Base-by-base conservation (phyloP, 2,329 filamentous ascomycete species). In the Arthroderma uncinatum region DNA sequence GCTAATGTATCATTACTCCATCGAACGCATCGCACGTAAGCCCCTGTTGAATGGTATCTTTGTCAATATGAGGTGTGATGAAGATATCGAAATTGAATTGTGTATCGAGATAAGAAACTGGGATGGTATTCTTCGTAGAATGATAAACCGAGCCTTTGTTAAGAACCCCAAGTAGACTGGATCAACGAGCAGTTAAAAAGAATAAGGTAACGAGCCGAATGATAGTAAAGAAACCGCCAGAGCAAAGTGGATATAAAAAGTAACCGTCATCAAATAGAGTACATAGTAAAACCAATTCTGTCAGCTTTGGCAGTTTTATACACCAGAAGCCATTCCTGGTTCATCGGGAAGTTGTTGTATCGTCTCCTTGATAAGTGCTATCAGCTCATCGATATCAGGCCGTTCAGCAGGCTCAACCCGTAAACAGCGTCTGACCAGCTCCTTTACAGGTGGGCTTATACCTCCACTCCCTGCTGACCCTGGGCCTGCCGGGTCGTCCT, bases 361-460 rank as follows among this genome's bases (percentile, higher is more conserved):
- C 19, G 89, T 86, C 14, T 76, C 76, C 70, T 91, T 82, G n/a
- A 95, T 84, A 69, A 93, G 80, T 47, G 75, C 73, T 63, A 94
- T 93, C 70, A 96, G 74, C 72, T 93, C 85, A 64, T 89, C 83
- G 59, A 95, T 85, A 71, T 94, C 87, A 14, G 93, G 93, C 62
- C 93, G 78, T 69, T 97, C 92, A 2, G 80, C 81, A 0, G 92
- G 87, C 75, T 98, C 93, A 28, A 97, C 87, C 64, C 78, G 82
- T 67, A 98, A 76, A 73, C 93, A 98, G 68, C 81, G 85, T 68
- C 90, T 79, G 56, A 98, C 92, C 10, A 98, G 82, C 59, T 95
- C 86, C 70, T 92, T 86, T 48, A 96, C 89, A 1, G 82, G 79
- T 54, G 92, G 88, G 63, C 87, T 91, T 58, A 96, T 91, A 19